Evolutionary conservation across 1,284 basidiomycete genomes (phyloP), one percentile per base, ranked within the genome.

Genomic region (Earliella scabrosa): DNA sequence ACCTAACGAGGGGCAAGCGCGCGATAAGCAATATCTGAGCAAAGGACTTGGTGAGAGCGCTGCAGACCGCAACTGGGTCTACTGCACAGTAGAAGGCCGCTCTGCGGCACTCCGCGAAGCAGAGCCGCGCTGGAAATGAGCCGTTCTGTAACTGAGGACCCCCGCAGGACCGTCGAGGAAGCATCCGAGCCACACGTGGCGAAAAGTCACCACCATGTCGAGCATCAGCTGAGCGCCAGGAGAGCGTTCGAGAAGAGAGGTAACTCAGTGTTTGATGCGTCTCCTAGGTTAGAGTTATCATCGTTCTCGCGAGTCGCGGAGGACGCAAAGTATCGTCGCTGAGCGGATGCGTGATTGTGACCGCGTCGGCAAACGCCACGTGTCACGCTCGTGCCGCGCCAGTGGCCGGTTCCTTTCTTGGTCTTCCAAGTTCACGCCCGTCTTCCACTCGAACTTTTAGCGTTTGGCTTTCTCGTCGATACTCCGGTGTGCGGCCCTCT

Each of bases 21-120:
- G 45, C 49, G 62, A 66, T 64, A 64, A 66, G 64, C 52, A 40
- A 63, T 47, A n/a, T n/a, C n/a, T n/a, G n/a, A 62, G 49, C 47
- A 36, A 16, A 48, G 24, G 18, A n/a, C n/a, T n/a, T n/a, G n/a
- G n/a, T n/a, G n/a, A n/a, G n/a, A n/a, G n/a, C n/a, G n/a, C n/a
- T n/a, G n/a, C n/a, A n/a, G n/a, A n/a, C n/a, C n/a, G n/a, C n/a
- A n/a, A n/a, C n/a, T n/a, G n/a, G n/a, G n/a, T n/a, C n/a, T n/a
- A n/a, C n/a, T n/a, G n/a, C n/a, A n/a, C n/a, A n/a, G n/a, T n/a
- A 21, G 47, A 46, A 34, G 27, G 21, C 14, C 2, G 20, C 7
- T 20, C 29, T 40, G 36, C 29, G 27, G 29, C 29, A 27, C 36
- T 41, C 46, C 48, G 34, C 41, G 29, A 18, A 9, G n/a, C n/a